Base-by-base conservation (phyloP, 1,139 yeast species). In the Geotrichum citri-aurantii region DNA sequence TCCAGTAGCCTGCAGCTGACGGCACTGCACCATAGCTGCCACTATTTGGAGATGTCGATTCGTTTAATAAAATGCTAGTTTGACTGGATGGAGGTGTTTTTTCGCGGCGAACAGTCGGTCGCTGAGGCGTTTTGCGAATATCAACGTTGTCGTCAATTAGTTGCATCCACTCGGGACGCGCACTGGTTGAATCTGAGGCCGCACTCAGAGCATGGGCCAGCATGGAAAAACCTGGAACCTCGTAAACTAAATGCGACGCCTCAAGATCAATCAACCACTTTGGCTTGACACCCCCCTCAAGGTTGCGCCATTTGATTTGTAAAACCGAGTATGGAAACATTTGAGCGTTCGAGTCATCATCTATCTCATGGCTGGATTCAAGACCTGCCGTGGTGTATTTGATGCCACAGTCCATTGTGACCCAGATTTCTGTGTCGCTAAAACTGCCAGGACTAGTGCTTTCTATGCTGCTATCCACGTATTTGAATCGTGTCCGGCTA, bases 251-350 rank as follows among this genome's bases (percentile, higher is more conserved):
- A 46, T 75, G 74, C 23, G 77, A 71, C 19, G 64, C 63, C 56
- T 68, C 71, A 10, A 78, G 63, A 33, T 72, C 71, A 14, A 64
- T 66, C 11, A 81, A 66, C 67, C 75, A 70, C 2, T 62, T 58
- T 2, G 79, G 78, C 50, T 69, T 70, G 3, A n/a, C 17, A 17
- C 44, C 44, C 19, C 21, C 44, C 31, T 69, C 63, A 27, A 73
- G 69, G 1, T 78, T 73, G 40, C 76, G 74, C 70, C 77, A 79
- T 21, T 79, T 67, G 29, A 81, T 67, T 59, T 79, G 80, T 37
- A 81, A 69, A 2, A 80, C 73, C 0, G 80, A 73, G 64, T 79
- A 77, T 1, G 84, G 83, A 64, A 81, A 80, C 14, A 59, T 66
- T 50, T 71, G 69, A 2, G 52, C 54, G 1, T 59, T 57, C 1